A percentile compares a stretch with the other conserved stretches of the same genome.
Conservation (phyloP, 2,329 filamentous ascomycete genomes). For the Coniochaeta hoffmannii region DNA sequence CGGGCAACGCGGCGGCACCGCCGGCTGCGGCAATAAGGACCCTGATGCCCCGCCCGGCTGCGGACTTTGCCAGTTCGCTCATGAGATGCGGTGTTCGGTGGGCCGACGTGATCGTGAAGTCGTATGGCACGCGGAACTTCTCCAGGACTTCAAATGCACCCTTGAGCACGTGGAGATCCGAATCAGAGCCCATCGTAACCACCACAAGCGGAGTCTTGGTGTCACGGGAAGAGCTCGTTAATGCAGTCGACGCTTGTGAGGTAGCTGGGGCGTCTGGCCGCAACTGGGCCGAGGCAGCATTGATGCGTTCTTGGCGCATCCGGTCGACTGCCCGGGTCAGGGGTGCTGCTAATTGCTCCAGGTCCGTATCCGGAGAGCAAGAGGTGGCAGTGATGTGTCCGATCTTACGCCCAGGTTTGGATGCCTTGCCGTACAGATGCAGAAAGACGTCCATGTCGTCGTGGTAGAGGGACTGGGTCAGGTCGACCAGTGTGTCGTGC, state of each 20-base stretch:
- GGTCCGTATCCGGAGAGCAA: slow-evolving; percentile 57
- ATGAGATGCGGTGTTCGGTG: slow-evolving; percentile 68
- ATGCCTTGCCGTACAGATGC: slow-evolving; percentile 88
- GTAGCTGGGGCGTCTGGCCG: slow-evolving; percentile 19
- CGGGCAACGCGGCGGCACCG: slow-evolving; percentile 65
- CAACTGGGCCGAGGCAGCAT: slow-evolving; percentile 28
- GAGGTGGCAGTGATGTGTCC: slow-evolving; percentile 84
- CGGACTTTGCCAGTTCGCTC: slow-evolving; percentile 57
- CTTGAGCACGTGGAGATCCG: slow-evolving; percentile 61
- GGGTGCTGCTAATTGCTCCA: slow-evolving; percentile 51
- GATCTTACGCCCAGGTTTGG: slow-evolving; percentile 86
- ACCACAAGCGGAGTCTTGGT: slow-evolving; percentile 52
- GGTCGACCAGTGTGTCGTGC: slow-evolving; percentile 44
- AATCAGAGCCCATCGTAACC: slow-evolving; percentile 80
- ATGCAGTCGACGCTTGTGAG: neutral
- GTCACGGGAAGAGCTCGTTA: slow-evolving; percentile 16
- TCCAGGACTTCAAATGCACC: slow-evolving; percentile 59
- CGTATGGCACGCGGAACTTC: slow-evolving; percentile 65
- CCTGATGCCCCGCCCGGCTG: slow-evolving; percentile 58
- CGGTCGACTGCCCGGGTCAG: slow-evolving; percentile 59
- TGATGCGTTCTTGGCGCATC: slow-evolving; percentile 48
- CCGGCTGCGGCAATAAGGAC: slow-evolving; percentile 72
- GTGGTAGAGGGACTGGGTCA: slow-evolving; percentile 35
- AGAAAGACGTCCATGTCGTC: slow-evolving; percentile 48
- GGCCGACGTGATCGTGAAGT: slow-evolving; percentile 70